Evolutionary conservation across 208 protist genomes (phyloP).

Genomic region (Lotmaria passim): DNA sequence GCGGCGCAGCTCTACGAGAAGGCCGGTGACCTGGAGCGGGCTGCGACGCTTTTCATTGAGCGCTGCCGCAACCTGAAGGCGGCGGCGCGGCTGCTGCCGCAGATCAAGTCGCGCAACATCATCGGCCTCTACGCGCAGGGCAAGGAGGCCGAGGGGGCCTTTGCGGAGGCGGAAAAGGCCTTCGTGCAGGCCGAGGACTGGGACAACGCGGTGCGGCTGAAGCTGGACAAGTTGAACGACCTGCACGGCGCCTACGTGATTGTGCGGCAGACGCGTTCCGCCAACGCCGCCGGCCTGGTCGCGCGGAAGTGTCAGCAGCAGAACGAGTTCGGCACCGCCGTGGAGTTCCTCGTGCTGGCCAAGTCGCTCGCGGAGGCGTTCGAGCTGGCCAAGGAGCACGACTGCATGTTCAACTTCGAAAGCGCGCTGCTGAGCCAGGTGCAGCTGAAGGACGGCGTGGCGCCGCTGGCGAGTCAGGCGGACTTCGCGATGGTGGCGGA

Average conservation of each 20-base stretch:
- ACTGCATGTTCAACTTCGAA: constrained; percentile 90
- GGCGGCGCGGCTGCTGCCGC: constrained; percentile 79
- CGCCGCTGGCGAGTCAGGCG: constrained; percentile 56
- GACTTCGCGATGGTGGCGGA: constrained; percentile 91
- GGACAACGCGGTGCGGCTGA: constrained; percentile 95
- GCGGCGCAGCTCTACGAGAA: constrained; percentile 96
- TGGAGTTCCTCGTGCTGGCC: constrained; percentile 97
- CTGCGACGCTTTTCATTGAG: constrained; percentile 95
- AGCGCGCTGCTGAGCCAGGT: constrained; percentile 78
- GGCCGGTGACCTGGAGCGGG: constrained; percentile 89
- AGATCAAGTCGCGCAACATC: constrained; percentile 94
- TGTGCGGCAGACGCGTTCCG: constrained; percentile 92
- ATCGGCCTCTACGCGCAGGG: constrained; percentile 92
- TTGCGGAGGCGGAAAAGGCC: constrained; percentile 91
- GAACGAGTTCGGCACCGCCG: constrained; percentile 87
- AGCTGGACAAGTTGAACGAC: constrained; percentile 94
- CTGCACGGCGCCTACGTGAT: constrained; percentile 95
- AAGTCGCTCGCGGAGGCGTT: constrained; percentile 94
- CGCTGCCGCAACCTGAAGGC: constrained; percentile 92
- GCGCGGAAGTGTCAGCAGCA: constrained; percentile 90
- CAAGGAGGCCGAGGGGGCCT: constrained; percentile 90
- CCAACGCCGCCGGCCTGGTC: constrained; percentile 92
- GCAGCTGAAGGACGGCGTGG: constrained; percentile 87
- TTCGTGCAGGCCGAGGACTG: constrained; percentile 95
- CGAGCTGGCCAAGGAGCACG: constrained; percentile 89